Percentiles rank a stretch among this genome's conserved stretches.
Evolutionary conservation across 768 basidiomycete genomes (phyloP).

Genomic region (Lanmaoa pseudosensibilis): DNA sequence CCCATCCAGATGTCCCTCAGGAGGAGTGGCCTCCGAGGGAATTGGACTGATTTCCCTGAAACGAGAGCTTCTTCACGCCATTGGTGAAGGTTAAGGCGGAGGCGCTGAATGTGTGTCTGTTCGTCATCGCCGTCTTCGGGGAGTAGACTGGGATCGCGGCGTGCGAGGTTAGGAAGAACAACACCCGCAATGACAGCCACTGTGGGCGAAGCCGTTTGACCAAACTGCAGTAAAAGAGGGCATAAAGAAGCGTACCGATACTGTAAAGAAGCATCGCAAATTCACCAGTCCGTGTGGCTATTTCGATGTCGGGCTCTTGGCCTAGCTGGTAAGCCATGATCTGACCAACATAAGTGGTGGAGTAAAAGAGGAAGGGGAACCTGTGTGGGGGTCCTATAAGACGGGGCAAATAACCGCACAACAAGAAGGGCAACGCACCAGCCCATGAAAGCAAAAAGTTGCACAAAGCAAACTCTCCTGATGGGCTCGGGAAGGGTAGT

Average conservation of each 20-base stretch:
- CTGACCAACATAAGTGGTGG: constrained; percentile 93
- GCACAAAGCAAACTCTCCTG: constrained; percentile 87
- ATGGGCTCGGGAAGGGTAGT: constrained; percentile 79
- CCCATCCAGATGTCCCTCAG: constrained; percentile 93
- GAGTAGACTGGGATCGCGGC: constrained; percentile 78
- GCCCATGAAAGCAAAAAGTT: constrained; percentile 95
- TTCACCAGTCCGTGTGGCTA: constrained; percentile 83
- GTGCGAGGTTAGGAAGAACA: constrained; percentile 76
- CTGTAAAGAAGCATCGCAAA: constrained; percentile 90
- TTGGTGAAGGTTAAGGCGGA: constrained; percentile 67
- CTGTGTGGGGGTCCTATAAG: constrained; percentile 34
- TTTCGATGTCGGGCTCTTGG: constrained; percentile 73
- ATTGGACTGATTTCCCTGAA: constrained; percentile 67
- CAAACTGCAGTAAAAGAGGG: neutral
- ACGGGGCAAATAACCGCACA: constrained; percentile 5
- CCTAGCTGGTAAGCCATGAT: constrained; percentile 82
- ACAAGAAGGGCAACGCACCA: constrained; percentile 52
- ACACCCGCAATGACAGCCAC: constrained; percentile 86
- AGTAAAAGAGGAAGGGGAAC: constrained; percentile 96
- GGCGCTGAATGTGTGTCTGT: constrained; percentile 68
- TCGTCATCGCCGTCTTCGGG: constrained; percentile 66
- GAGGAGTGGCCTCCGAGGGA: constrained; percentile 89
- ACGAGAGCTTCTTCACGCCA: constrained; percentile 86
- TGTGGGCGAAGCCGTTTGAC: constrained; percentile 30
- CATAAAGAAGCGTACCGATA: constrained; percentile 53